Conservation (phyloP, 345 rosid genomes). For the Salix suchowensis region DNA sequence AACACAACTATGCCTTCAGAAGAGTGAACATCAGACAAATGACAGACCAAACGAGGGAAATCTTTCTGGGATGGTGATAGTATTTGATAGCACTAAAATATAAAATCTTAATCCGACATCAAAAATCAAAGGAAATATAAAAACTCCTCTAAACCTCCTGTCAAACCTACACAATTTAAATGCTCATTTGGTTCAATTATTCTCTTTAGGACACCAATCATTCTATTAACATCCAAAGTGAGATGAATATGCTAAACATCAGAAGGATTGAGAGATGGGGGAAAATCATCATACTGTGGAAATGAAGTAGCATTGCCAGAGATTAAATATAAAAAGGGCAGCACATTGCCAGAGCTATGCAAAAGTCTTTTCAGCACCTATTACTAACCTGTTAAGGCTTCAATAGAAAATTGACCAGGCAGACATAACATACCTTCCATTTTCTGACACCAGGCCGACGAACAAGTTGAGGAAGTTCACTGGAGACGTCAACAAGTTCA, state of each 20-base stretch:
- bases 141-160: neutral
- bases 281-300: too few relatives aligned
- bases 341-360: too few relatives aligned
- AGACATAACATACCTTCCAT: constrained; percentile 69
- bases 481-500: constrained; percentile 80
- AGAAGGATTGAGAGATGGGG: neutral
- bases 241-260: neutral
- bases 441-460: constrained; percentile 74
- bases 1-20: neutral
- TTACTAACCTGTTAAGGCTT: neutral
- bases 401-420: neutral
- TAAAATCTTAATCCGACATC: neutral
- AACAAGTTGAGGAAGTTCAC: constrained; percentile 74
- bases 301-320: too few relatives aligned
- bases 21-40: neutral
- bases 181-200: neutral
- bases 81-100: neutral
- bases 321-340: too few relatives aligned
- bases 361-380: neutral
- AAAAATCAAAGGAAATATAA: neutral
- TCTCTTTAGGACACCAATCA: neutral
- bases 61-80: neutral
- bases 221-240: neutral
- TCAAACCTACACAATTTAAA: neutral
- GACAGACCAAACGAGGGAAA: neutral